Evolutionary conservation across 345 rosid genomes (phyloP), one percentile per base, ranked within the genome.

Genomic region (Lepidium sativum): DNA sequence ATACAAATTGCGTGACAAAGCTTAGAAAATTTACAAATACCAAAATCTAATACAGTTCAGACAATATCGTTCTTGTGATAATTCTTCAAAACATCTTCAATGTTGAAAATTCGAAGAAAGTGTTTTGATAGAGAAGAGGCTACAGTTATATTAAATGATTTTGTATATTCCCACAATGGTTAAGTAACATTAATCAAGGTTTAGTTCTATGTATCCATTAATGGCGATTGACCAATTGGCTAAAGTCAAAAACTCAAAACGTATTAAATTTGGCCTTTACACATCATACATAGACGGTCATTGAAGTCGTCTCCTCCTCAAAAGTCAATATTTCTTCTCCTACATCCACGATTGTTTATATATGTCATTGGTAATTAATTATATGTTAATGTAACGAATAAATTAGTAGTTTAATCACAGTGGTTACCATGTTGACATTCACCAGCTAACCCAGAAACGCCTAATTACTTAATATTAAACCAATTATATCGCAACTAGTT

Each of bases 371-470:
- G 62, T 43, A 61, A 2, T 61, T 35, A 69, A 53, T 8, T 61
- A 40, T 1, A 53, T 42, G 27, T 29, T 61, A 12, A 31, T 43
- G 13, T 25, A 61, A 42, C 11, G 9, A 59, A 49, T 48, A 18
- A 29, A 61, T 12, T 27, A 18, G 20, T 37, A 55, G 61, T 20
- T 37, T 33, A 32, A 15, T 63, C 53, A 9, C 74, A 69, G 68
- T 54, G 61, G 74, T 43, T 21, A 60, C 61, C 73, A 52, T 60
- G 47, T 32, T 69, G 61, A 31, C 47, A 7, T 53, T 69, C 63
- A 25, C 54, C 63, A 62, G 62, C 74, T 35, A 54, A 9, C 9
- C 9, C 18, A 13, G 21, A 68, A 37, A 68, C 65, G 16, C 42
- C 58, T 47, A 6, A 17, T 25, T 55, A 21, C 5, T 18, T 39